Evolutionary conservation across 1,284 basidiomycete genomes (phyloP).

Genomic region (Papiliotrema flavescens): DNA sequence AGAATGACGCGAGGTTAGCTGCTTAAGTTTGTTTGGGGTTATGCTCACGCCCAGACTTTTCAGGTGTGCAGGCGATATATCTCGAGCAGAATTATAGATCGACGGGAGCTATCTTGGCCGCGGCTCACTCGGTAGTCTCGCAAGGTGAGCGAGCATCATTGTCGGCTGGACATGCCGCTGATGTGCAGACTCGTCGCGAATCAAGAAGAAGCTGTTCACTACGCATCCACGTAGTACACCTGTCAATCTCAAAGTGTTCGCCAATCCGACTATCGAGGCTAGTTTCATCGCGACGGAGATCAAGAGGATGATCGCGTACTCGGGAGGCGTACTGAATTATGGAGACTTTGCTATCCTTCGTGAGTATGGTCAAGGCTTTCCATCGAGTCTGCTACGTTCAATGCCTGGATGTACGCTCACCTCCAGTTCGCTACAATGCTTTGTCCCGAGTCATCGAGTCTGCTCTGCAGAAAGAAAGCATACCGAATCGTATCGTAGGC

Average conservation of each 20-base stretch:
- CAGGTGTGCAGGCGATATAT: constrained; percentile 62
- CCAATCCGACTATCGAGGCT: constrained; percentile 56
- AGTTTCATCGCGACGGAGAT: constrained; percentile 74
- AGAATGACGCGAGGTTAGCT: constrained; percentile 64
- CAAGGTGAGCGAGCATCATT: constrained; percentile 58
- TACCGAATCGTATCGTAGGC: constrained; percentile 72
- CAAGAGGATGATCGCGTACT: constrained; percentile 68
- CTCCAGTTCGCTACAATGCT: constrained; percentile 74
- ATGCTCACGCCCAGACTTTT: constrained; percentile 58
- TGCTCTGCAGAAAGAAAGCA: constrained; percentile 69
- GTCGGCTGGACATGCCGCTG: background rate
- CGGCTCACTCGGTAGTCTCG: constrained; percentile 72
- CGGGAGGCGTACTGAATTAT: constrained; percentile 68
- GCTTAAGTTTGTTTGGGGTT: background rate
- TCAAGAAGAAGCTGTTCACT: constrained; percentile 71
- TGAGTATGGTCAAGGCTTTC: constrained; percentile 48
- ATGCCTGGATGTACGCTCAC: constrained; percentile 1
- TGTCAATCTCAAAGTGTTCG: constrained; percentile 52
- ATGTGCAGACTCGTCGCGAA: constrained; percentile 53
- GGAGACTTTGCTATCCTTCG: constrained; percentile 76
- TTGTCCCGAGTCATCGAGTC: constrained; percentile 74
- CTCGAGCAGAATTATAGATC: constrained; percentile 88
- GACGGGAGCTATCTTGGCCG: constrained; percentile 70
- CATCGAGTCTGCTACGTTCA: too few species aligned
- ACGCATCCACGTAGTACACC: constrained; percentile 62